Conservation (phyloP, 345 rosid genomes). For the Ceriops decandra region DNA sequence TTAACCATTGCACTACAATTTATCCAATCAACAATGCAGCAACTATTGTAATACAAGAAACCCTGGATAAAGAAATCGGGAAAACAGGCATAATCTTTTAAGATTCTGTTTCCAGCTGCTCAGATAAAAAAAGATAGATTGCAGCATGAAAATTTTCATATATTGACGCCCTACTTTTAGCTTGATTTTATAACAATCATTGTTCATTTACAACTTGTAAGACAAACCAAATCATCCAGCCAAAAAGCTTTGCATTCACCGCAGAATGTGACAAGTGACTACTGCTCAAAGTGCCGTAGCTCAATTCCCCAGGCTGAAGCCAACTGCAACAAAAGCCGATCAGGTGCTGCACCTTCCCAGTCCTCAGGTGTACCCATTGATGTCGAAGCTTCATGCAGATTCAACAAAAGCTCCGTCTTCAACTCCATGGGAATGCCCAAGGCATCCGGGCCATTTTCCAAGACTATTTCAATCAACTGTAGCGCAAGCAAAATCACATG, state of each 20-base stretch:
- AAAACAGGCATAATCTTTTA: no score
- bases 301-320: conserved; percentile 91
- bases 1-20: no score
- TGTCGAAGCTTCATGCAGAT: conserved; percentile 69
- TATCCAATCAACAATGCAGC: no score
- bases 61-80: no score
- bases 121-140: no score
- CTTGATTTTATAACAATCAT: background rate
- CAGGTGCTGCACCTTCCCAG: conserved; percentile 86
- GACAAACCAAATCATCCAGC: conserved; percentile 1
- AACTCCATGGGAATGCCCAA: conserved; percentile 68
- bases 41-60: no score
- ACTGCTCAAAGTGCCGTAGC: conserved; percentile 58
- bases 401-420: conserved; percentile 77
- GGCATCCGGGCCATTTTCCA: conserved; percentile 74
- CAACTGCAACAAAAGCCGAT: conserved; percentile 77
- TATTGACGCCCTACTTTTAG: background rate
- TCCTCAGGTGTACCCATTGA: conserved; percentile 79
- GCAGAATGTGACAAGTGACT: background rate
- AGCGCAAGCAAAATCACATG: conserved; percentile 14
- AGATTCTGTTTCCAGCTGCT: no score
- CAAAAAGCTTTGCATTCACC: background rate
- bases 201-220: conserved; percentile 7
- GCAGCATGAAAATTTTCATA: no score
- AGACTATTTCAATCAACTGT: conserved; percentile 70